Percentiles rank a stretch among this genome's conserved stretches.
Evolutionary conservation across 1,284 basidiomycete genomes (phyloP).

Genomic region (Lentinus polychrous): DNA sequence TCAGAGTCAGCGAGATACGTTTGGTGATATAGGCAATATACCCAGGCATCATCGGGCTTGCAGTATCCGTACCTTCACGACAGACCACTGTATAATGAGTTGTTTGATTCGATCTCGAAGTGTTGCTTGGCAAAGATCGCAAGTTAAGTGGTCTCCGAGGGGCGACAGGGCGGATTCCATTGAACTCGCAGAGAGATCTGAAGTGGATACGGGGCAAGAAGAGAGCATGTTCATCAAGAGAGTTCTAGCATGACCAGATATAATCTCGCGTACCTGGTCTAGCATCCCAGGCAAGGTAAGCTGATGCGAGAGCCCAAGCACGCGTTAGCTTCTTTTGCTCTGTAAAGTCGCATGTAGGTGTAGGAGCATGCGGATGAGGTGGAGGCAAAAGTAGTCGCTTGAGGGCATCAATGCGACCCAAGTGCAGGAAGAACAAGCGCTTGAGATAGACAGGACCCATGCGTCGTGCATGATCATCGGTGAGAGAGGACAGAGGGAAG

Average conservation of each 20-base stretch:
- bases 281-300: slow-evolving; percentile 34
- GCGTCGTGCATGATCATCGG: slow-evolving; percentile 26
- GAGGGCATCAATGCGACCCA: slow-evolving; percentile 33
- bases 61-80: slow-evolving; percentile 51
- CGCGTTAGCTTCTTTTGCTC: slow-evolving; percentile 34
- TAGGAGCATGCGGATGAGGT: slow-evolving; percentile 30
- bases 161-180: slow-evolving; percentile 30
- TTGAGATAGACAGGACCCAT: slow-evolving; percentile 33
- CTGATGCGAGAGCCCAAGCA: slow-evolving; percentile 33
- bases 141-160: slow-evolving; percentile 27
- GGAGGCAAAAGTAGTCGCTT: slow-evolving; percentile 32
- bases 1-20: not conserved
- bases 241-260: not conserved
- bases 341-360: slow-evolving; percentile 27
- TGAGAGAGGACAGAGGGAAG: slow-evolving; percentile 26
- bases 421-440: slow-evolving; percentile 33
- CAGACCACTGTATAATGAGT: slow-evolving; percentile 68
- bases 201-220: slow-evolving; percentile 3
- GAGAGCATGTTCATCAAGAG: slow-evolving; percentile 1
- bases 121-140: slow-evolving; percentile 48
- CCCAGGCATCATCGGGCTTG: not conserved
- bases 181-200: slow-evolving; percentile 28
- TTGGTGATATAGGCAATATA: not conserved
- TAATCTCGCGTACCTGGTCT: slow-evolving; percentile 24
- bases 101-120: slow-evolving; percentile 61